A percentile compares a stretch with the other conserved stretches of the same genome.
These are phyloP conservation scores for Waltiozyma sp. DNA, from an alignment of 1,139 yeast species.

Conservation along the genomic window DNA sequence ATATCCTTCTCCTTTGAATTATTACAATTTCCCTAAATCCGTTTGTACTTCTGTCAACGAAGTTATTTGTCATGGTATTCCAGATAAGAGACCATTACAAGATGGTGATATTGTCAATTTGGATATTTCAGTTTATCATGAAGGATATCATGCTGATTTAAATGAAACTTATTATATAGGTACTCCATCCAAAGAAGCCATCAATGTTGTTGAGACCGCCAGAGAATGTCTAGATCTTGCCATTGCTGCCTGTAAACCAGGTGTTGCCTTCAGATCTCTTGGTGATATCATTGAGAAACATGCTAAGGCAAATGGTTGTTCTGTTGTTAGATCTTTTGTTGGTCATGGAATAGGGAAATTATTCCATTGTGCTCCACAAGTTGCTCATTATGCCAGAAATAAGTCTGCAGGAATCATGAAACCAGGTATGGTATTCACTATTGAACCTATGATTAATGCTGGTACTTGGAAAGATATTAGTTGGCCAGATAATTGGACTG, in stretches of 20 bases:
- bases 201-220: constrained; percentile 87
- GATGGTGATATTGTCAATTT: constrained; percentile 94
- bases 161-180: constrained; percentile 98
- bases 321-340: constrained; percentile 83
- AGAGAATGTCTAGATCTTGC: constrained; percentile 83
- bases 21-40: constrained; percentile 88
- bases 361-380: constrained; percentile 89
- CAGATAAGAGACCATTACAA: constrained; percentile 73
- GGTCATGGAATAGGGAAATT: constrained; percentile 89
- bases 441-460: constrained; percentile 93
- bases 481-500: constrained; percentile 99
- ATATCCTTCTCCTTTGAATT: constrained; percentile 93
- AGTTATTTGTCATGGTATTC: constrained; percentile 94
- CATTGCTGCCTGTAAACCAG: constrained; percentile 81
- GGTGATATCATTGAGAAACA: constrained; percentile 87
- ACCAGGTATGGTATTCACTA: constrained; percentile 95
- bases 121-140: constrained; percentile 75
- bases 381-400: constrained; percentile 91
- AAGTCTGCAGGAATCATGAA: constrained; percentile 90
- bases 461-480: constrained; percentile 75
- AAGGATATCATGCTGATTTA: constrained; percentile 89
- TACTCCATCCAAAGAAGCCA: constrained; percentile 76
- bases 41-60: constrained; percentile 92
- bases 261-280: constrained; percentile 73
- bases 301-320: constrained; percentile 67